Evolutionary conservation across 495 filamentous ascomycete species (phyloP), one percentile per base, ranked within the genome.

Genomic region (Lichenothelia convexa): DNA sequence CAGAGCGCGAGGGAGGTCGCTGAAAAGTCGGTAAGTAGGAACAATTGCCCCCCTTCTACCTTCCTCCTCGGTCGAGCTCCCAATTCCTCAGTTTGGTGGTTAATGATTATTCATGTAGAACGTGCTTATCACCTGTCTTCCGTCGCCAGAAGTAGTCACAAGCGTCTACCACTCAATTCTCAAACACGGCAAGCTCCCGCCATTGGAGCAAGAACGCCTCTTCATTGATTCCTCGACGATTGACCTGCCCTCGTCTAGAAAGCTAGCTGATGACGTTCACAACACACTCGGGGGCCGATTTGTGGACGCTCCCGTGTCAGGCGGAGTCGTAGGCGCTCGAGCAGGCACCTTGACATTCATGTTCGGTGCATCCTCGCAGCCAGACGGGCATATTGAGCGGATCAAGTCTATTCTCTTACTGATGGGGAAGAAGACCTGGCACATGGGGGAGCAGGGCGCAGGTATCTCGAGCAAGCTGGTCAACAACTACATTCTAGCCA

Each of bases 401-500:
- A 56, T 80, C 6, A 70, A 67, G 24, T 59, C 64, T 0, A 62
- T 85, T 9, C 60, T 94, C 4, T 52, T 70, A 5, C 64, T 75
- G 21, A 91, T 94, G 84, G 86, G 86, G 12, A 74, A 75, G 45
- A 75, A 74, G 15, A 71, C 81, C 5, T 59, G 86, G 45, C 85
- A 92, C 48, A 75, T 85, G 42, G 86, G 86, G 0, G 62, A 64
- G 0, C 83, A 85, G 31, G 82, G 82, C 2, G 64, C 78, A 13
- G 86, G 86, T 2, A 64, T 94, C 0, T 74, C 78, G 2, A 83
- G 73, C 8, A 94, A 94, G 54, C 64, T 94, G 5, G 80, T 85
- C 19, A 94, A 94, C 55, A 94, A 94, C 49, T 93, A 93, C 51
- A 71, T 93, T 26, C 64, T 94, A 8, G 82, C 83, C 2, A 74